Evolutionary conservation across 1,284 basidiomycete genomes (phyloP), one percentile per base, ranked within the genome.

Genomic region (Chiua sp.): DNA sequence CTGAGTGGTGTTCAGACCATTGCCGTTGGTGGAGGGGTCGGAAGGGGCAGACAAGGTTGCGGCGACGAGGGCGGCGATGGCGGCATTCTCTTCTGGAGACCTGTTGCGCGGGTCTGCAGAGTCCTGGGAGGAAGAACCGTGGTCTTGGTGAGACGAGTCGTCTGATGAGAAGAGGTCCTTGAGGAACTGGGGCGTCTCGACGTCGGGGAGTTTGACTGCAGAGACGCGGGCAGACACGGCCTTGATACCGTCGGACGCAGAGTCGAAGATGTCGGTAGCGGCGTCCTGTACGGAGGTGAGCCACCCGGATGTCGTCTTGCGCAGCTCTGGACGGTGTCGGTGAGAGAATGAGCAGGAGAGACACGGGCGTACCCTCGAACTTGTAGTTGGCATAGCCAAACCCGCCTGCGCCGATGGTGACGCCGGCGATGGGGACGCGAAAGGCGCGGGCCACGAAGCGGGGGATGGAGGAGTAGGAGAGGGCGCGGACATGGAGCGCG

Each of bases 311-410:
- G 92, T 87, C 59, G 80, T 84, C 68, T 85, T 87, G 68, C 86
- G 82, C 67, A 93, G 81, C 70, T 93, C 92, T 94, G 66, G 7
- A 46, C 3, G 18, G 42, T 22, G 51, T 51, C 56, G 13, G 57
- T n/a, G 11, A 6, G 32, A 35, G 20, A 0, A n/a, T 0, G 20
- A 11, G 2, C 13, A 8, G 8, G 6, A 3, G 3, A 4, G 37
- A 12, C 16, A 46, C 28, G 32, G 8, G 76, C 86, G 65, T 62
- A 93, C 94, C 93, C 80, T 98, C 94, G 68, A 96, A 88, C 78
- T 94, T 94, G 80, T 95, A 96, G 73, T 95, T 95, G 20, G 93
- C 94, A 75, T 96, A 97, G 8, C 92, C 92, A 59, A 96, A 79
- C 0, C 93, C 90, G n/a, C 95, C 94, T 2, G 91, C 94, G 15